A percentile compares a stretch with the other conserved stretches of the same genome.
phyloP scores from a whole-genome alignment of 1,284 basidiomycete species.

The Moniliella sp. region DNA sequence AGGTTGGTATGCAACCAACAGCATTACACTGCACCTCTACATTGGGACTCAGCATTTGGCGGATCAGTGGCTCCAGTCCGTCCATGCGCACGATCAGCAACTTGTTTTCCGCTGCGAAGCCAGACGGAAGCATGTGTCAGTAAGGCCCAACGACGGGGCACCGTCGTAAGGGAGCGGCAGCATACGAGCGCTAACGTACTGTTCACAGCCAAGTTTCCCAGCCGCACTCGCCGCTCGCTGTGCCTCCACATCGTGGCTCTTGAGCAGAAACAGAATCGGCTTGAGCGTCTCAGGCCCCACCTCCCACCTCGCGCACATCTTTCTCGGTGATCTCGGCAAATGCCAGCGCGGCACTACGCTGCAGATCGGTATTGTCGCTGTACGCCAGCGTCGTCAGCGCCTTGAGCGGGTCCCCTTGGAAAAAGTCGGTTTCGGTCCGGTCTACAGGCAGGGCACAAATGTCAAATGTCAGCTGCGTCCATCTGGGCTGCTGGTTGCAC shows the following conservation, averaged over 20 bases:
- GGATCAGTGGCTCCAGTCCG: slow-evolving; percentile 86
- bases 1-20: slow-evolving; percentile 99
- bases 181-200: too few species aligned
- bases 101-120: too few species aligned
- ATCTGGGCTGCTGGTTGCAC: too few species aligned
- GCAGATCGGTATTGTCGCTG: slow-evolving; percentile 95
- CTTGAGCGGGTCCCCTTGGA: slow-evolving; percentile 51
- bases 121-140: too few species aligned
- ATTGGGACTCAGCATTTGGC: slow-evolving; percentile 95
- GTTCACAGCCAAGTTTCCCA: slow-evolving; percentile 93
- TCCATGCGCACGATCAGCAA: slow-evolving; percentile 94
- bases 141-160: too few species aligned
- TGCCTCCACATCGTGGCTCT: slow-evolving; percentile 93
- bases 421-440: slow-evolving; percentile 35
- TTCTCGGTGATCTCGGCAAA: too few species aligned
- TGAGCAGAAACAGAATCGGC: slow-evolving; percentile 85
- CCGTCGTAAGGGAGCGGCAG: too few species aligned
- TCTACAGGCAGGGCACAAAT: too few species aligned
- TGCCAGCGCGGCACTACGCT: slow-evolving; percentile 83
- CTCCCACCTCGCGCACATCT: slow-evolving; percentile 88
- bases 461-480: too few species aligned
- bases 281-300: too few species aligned
- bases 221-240: slow-evolving; percentile 92
- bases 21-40: too few species aligned
- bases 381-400: slow-evolving; percentile 91